Conservation (phyloP, 306 rosid genomes). For the Inga oerstediana region DNA sequence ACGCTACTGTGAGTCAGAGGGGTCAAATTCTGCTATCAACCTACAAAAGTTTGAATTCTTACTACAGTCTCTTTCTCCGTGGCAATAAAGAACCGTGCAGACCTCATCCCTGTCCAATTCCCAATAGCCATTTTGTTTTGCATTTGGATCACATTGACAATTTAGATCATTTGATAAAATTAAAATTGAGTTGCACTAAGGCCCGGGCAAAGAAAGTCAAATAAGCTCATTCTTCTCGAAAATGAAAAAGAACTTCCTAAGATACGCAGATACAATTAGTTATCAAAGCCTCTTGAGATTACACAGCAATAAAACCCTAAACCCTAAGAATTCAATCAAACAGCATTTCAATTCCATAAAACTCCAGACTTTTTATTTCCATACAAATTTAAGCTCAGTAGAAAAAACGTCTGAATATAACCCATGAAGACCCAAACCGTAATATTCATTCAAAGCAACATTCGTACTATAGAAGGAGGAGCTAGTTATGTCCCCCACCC, state of each 20-base stretch:
- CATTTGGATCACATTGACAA: background rate
- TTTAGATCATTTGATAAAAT: background rate
- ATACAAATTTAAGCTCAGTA: background rate
- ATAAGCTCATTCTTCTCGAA: background rate
- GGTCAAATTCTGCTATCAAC: background rate
- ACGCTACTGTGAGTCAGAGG: background rate
- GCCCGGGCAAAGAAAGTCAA: background rate
- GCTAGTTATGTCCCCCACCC: background rate
- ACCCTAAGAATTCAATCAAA: conserved; percentile 10
- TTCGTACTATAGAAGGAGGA: background rate
- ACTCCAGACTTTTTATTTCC: background rate
- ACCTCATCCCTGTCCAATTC: conserved; percentile 13
- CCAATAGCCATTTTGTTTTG: background rate
- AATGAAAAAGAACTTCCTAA: background rate
- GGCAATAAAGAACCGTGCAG: background rate
- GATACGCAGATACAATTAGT: background rate
- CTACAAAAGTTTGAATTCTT: background rate
- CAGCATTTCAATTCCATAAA: background rate
- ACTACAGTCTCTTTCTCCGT: conserved; percentile 3
- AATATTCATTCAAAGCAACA: conserved; percentile 4
- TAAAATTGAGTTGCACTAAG: background rate
- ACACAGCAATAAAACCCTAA: conserved; percentile 39
- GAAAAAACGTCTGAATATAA: background rate
- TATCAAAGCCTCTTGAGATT: background rate
- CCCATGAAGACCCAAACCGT: conserved; percentile 16